These are phyloP conservation scores for Monosporascus sp. DNA, from an alignment of 2,329 filamentous ascomycete species.

Conservation along the genomic window DNA sequence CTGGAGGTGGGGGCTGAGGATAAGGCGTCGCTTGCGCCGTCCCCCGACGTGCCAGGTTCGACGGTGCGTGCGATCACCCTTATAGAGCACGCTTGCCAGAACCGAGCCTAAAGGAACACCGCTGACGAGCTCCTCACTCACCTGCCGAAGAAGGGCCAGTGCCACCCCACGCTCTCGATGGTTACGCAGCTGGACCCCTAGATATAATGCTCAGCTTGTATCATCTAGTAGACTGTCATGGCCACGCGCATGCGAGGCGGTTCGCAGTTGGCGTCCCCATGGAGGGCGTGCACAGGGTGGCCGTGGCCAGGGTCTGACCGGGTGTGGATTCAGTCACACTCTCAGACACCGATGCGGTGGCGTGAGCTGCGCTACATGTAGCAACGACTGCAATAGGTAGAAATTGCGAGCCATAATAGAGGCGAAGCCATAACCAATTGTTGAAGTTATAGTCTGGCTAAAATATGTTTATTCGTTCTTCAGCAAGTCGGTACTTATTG, in stretches of 20 bases:
- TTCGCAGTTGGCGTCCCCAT: constrained; percentile 14
- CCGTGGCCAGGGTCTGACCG: constrained; percentile 9
- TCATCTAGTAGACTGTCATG: constrained; percentile 5
- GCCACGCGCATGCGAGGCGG: constrained; percentile 5
- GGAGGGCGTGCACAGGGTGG: constrained; percentile 14
- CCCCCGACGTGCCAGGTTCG: constrained; percentile 3
- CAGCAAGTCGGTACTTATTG: neutral
- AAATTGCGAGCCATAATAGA: neutral
- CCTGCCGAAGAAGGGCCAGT: constrained; percentile 8
- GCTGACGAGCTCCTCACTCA: constrained; percentile 9
- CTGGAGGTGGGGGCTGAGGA: constrained; percentile 4
- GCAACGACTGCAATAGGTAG: neutral
- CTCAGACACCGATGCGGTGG: constrained; percentile 8
- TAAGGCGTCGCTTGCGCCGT: constrained; percentile 5
- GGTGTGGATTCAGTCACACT: constrained; percentile 13
- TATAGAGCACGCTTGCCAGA: constrained; percentile 13
- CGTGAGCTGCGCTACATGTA: constrained; percentile 2
- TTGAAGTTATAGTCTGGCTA: neutral
- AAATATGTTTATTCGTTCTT: neutral
- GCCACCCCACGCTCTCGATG: constrained; percentile 6
- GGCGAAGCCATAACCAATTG: neutral
- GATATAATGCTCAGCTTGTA: constrained; percentile 5
- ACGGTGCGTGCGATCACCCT: constrained; percentile 9
- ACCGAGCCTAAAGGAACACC: constrained; percentile 4
- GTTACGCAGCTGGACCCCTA: constrained; percentile 7